Percentiles rank a stretch among this genome's conserved stretches.
phyloP scores from a whole-genome alignment of 176 grass and related monocot species.

The Eleusine indica region DNA sequence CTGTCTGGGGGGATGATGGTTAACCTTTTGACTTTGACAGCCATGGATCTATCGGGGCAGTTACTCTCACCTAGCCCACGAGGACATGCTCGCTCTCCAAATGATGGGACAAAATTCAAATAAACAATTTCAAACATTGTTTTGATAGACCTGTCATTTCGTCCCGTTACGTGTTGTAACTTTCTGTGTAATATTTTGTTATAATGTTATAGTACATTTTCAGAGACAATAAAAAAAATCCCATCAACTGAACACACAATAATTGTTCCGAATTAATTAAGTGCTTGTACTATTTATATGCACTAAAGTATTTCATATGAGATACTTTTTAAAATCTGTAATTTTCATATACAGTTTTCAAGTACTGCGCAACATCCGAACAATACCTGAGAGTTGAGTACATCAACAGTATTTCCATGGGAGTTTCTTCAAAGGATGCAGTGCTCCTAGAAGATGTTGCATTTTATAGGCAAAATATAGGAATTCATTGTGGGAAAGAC shows the following conservation, averaged over 20 bases:
- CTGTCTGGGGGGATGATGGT: not conserved
- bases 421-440: not conserved
- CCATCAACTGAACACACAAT: not conserved
- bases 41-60: not conserved
- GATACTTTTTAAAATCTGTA: too few relatives aligned
- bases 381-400: not conserved
- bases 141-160: not conserved
- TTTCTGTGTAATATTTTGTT: not conserved
- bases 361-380: too few relatives aligned
- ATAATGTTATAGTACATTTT: not conserved
- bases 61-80: constrained; percentile 33
- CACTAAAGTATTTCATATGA: too few relatives aligned
- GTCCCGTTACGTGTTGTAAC: not conserved
- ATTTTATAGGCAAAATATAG: not conserved
- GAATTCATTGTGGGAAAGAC: not conserved
- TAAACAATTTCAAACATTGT: not conserved
- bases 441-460: not conserved
- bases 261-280: not conserved
- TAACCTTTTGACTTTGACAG: constrained; percentile 45
- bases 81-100: not conserved
- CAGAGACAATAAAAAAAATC: not conserved
- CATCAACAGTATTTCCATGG: constrained; percentile 7
- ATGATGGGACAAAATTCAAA: not conserved
- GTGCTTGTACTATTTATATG: not conserved
- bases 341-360: too few relatives aligned